These are phyloP conservation scores for Atalantia buxifolia DNA, from an alignment of 345 rosid species.

Conservation along the genomic window DNA sequence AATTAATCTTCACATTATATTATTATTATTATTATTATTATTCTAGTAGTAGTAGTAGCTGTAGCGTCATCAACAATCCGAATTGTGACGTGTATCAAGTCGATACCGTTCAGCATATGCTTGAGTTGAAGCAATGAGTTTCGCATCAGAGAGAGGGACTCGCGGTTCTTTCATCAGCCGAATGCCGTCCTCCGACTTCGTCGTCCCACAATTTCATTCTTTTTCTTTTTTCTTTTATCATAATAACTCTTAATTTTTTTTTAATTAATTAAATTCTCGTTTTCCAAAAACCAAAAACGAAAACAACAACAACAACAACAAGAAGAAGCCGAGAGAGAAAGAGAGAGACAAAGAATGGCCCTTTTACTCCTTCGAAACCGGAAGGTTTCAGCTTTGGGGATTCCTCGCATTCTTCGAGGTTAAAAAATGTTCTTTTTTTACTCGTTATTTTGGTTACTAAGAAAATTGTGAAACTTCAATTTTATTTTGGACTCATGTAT, in stretches of 20 bases:
- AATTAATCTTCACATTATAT: too few relatives aligned
- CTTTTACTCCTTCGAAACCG: constrained; percentile 47
- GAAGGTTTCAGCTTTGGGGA: constrained; percentile 51
- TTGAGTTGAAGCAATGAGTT: background rate
- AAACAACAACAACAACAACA: too few relatives aligned
- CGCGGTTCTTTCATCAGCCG: constrained; percentile 17
- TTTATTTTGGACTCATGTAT: background rate
- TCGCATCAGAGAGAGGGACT: constrained; percentile 4
- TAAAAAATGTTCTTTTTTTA: background rate
- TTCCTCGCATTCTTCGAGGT: constrained; percentile 56
- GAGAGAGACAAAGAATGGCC: constrained; percentile 30
- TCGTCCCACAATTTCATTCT: background rate
- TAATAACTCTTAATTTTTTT: background rate
- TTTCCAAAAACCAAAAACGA: background rate
- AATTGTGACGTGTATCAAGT: too few relatives aligned
- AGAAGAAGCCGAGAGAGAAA: too few relatives aligned
- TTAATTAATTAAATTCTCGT: background rate
- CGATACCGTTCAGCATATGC: too few relatives aligned
- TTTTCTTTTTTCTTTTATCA: background rate
- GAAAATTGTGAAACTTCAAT: background rate
- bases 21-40: too few relatives aligned
- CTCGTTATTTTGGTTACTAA: background rate
- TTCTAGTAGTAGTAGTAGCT: too few relatives aligned
- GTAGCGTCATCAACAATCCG: too few relatives aligned
- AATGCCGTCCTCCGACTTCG: constrained; percentile 19